These are phyloP conservation scores for Podila epigama DNA, from an alignment of 192 early-diverging fungal genomes.

Conservation along the genomic window DNA sequence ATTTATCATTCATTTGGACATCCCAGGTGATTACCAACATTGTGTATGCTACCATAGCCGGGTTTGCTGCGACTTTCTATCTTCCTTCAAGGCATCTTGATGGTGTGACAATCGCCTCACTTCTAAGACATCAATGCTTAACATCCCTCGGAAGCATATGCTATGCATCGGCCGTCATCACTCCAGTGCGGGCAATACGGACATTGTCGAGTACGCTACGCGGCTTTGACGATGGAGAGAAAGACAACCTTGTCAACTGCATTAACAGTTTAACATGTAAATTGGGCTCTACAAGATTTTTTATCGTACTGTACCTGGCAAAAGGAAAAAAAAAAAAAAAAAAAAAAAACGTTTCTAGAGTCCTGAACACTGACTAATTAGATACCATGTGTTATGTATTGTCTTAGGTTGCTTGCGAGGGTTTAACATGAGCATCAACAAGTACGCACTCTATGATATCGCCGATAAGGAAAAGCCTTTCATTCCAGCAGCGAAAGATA, in stretches of 20 bases:
- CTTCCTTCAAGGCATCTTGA: neutral
- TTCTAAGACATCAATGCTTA: neutral
- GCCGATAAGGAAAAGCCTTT: slow-evolving; percentile 72
- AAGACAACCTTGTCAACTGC: neutral
- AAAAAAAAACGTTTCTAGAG: neutral
- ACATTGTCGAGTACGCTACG: neutral
- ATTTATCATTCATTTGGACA: neutral
- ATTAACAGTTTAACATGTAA: neutral
- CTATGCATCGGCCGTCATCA: neutral
- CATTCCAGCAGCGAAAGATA: slow-evolving; percentile 60
- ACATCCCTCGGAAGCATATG: neutral
- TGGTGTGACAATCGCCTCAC: neutral
- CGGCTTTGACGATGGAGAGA: neutral
- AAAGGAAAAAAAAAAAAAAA: neutral
- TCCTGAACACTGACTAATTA: neutral
- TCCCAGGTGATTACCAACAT: neutral
- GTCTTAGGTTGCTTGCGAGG: slow-evolving; percentile 68
- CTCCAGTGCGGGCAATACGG: neutral
- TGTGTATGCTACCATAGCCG: neutral
- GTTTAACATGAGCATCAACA: slow-evolving; percentile 65
- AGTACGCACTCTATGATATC: slow-evolving; percentile 81
- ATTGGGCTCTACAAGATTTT: too few relatives aligned
- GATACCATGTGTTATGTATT: neutral
- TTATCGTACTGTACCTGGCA: too few relatives aligned
- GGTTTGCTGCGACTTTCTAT: neutral